A percentile compares a stretch with the other conserved stretches of the same genome.
phyloP scores from a whole-genome alignment of 1,139 yeast genomes.

The Komagataea norvegica region DNA sequence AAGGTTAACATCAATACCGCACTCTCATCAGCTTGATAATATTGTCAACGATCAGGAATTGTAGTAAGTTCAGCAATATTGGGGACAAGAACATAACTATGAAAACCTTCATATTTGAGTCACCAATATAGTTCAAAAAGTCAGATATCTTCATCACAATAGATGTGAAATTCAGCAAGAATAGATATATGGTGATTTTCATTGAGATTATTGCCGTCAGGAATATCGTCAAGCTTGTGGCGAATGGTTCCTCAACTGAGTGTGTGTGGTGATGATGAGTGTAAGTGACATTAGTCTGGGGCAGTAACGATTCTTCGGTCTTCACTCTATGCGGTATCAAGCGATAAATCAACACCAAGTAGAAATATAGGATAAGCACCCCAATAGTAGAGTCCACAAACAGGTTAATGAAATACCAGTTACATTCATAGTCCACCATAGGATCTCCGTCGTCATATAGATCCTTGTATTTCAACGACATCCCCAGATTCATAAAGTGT shows the following conservation, averaged over 20 bases:
- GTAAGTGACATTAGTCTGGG: neutral
- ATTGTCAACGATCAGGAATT: conserved; percentile 80
- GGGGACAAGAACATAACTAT: conserved; percentile 84
- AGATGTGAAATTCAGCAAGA: conserved; percentile 56
- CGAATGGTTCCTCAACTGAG: conserved; percentile 47
- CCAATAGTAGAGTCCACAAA: conserved; percentile 94
- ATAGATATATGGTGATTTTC: conserved; percentile 46
- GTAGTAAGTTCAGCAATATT: conserved; percentile 76
- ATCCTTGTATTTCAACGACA: conserved; percentile 47
- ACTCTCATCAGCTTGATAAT: conserved; percentile 54
- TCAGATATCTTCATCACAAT: conserved; percentile 33
- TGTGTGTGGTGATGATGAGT: neutral
- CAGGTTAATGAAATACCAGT: conserved; percentile 87
- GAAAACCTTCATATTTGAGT: conserved; percentile 77
- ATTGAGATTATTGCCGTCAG: conserved; percentile 51
- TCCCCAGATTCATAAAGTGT: conserved; percentile 71
- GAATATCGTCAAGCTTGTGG: conserved; percentile 58
- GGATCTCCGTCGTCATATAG: conserved; percentile 28
- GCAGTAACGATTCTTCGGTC: conserved; percentile 43
- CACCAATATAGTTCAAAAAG: conserved; percentile 58
- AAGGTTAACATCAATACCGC: conserved; percentile 3
- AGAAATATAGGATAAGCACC: conserved; percentile 69
- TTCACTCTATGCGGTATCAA: conserved; percentile 79
- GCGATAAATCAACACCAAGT: conserved; percentile 41
- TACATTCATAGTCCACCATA: conserved; percentile 54